Evolutionary conservation across 768 basidiomycete genomes (phyloP), one percentile per base, ranked within the genome.

Genomic region (Boletus edulis): DNA sequence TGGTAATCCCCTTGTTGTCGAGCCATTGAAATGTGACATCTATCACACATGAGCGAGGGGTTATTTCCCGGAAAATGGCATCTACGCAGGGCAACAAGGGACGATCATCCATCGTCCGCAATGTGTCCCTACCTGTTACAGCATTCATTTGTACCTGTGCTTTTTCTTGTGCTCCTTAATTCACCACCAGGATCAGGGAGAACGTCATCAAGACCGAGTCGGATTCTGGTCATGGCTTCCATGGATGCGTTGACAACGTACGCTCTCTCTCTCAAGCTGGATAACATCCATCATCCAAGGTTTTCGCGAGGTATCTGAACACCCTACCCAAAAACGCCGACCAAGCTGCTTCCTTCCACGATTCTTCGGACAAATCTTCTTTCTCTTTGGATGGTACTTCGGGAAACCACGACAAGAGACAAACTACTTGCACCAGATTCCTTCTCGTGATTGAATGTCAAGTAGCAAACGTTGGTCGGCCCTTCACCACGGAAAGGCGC

Each of bases 11-110:
- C n/a, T n/a, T n/a, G n/a, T n/a, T n/a, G n/a, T n/a, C n/a, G n/a
- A n/a, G n/a, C n/a, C n/a, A n/a, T n/a, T 5, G 83, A 82, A 48
- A 85, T 85, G 12, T 76, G 65, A 49, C 78, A 79, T 17, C 76
- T 73, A 27, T 63, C 60, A 50, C 77, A 78, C n/a, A n/a, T n/a
- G 61, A 12, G 3, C 3, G 1, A 31, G 2, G 4, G 61, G 41
- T 5, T 0, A 8, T 46, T 12, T 62, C 61, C 20, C 56, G 29
- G 9, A 54, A 13, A 14, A 58, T 39, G 11, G 61, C 52, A 39
- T 62, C 55, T 2, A 62, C 0, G 6, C n/a, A 54, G 3, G 61
- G 22, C 22, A 22, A 22, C 22, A 22, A 22, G 22, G 3, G 22
- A 3, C 22, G 22, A 22, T 22, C 22, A 22, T 2, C 35, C 2